Percentiles rank a stretch among this genome's conserved stretches.
phyloP scores from a whole-genome alignment of 2,329 filamentous ascomycete species.

The Colletotrichum coccodes region DNA sequence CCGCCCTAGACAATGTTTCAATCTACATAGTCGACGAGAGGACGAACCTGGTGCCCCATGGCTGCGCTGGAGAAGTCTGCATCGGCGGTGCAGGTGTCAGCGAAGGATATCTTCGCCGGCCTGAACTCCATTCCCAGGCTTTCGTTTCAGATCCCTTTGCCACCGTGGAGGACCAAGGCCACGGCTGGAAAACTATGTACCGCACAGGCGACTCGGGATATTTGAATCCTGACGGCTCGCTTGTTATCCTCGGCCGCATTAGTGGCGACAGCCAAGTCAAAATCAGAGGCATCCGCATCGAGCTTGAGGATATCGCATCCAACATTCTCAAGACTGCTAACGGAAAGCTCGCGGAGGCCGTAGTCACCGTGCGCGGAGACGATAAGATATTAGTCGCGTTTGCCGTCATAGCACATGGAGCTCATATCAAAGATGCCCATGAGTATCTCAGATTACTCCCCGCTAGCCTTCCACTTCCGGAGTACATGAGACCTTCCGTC shows the following conservation, averaged over 20 bases:
- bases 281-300: slow-evolving; percentile 54
- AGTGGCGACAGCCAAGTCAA: slow-evolving; percentile 57
- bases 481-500: slow-evolving; percentile 46
- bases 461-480: slow-evolving; percentile 38
- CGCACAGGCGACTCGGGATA: slow-evolving; percentile 52
- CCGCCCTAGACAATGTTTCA: slow-evolving; percentile 43
- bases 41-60: slow-evolving; percentile 47
- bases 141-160: slow-evolving; percentile 35
- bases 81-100: slow-evolving; percentile 53
- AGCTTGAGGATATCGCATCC: slow-evolving; percentile 52
- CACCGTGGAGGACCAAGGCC: too few relatives aligned
- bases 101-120: slow-evolving; percentile 55
- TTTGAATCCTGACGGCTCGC: slow-evolving; percentile 43
- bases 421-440: not conserved
- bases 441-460: slow-evolving; percentile 33
- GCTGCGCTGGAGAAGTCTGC: slow-evolving; percentile 46
- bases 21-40: slow-evolving; percentile 53
- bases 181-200: slow-evolving; percentile 42
- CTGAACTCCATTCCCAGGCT: too few relatives aligned
- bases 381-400: slow-evolving; percentile 40
- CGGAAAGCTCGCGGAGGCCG: slow-evolving; percentile 35
- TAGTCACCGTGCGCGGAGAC: slow-evolving; percentile 37
- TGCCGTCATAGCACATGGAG: slow-evolving; percentile 36
- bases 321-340: slow-evolving; percentile 36
- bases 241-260: slow-evolving; percentile 50